phyloP scores from a whole-genome alignment of 2,329 filamentous ascomycete species.

The Apiospora malaysiana region DNA sequence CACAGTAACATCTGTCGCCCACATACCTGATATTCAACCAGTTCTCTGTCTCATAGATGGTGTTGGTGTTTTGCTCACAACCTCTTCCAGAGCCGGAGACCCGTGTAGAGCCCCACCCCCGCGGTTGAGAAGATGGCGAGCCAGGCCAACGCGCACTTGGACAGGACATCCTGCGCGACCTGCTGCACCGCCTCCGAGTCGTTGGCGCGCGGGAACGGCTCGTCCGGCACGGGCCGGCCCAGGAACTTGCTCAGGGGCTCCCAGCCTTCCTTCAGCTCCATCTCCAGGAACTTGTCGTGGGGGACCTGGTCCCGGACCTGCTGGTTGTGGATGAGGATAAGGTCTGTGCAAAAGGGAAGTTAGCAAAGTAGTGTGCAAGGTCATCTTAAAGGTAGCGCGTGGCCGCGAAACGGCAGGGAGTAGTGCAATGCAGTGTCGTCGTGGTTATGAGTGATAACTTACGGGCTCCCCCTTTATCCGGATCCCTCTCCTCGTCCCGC shows the following conservation, averaged over 20 bases:
- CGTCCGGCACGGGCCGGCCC: constrained; percentile 28
- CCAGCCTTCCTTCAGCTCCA: constrained; percentile 36
- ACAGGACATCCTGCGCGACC: background rate
- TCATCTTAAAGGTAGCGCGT: no score
- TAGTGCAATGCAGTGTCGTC: no score
- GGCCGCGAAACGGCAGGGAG: no score
- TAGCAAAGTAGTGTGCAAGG: no score
- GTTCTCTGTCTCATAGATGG: no score
- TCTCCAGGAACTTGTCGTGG: constrained; percentile 31
- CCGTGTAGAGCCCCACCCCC: background rate
- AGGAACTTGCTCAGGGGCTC: constrained; percentile 34
- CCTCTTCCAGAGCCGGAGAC: background rate
- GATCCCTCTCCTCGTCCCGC: background rate
- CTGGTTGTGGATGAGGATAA: constrained; percentile 23
- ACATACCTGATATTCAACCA: no score
- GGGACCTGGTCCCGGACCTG: constrained; percentile 29
- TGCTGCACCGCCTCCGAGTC: constrained; percentile 33
- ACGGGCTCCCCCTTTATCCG: background rate
- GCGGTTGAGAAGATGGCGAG: background rate
- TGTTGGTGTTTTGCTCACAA: background rate
- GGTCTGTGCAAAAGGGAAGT: background rate
- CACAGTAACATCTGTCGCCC: no score
- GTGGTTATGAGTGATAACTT: background rate
- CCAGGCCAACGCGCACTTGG: constrained; percentile 14
- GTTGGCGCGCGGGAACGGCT: constrained; percentile 29